Conservation (phyloP, 768 basidiomycete genomes). For the Fibroporia radiculosa region DNA sequence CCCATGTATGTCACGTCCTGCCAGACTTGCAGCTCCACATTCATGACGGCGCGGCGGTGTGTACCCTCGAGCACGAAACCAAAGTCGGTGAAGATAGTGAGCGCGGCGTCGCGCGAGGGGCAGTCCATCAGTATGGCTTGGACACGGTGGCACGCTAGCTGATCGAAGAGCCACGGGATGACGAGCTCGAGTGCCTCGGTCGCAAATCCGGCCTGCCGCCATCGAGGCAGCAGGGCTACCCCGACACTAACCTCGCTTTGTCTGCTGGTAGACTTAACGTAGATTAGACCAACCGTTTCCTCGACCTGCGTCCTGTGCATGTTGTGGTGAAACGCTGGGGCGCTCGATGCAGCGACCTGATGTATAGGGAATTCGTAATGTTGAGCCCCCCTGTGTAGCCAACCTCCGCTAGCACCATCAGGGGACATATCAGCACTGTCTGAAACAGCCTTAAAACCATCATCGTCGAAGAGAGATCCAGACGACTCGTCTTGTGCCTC, state of each 20-base stretch:
- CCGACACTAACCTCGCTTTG: conserved; percentile 49
- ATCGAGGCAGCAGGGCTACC: conserved; percentile 33
- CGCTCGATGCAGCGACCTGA: too few relatives aligned
- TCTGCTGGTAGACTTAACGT: conserved; percentile 11
- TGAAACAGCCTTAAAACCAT: background rate
- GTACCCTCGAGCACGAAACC: conserved; percentile 61
- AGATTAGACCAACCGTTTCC: conserved; percentile 16
- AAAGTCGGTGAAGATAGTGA: conserved; percentile 41
- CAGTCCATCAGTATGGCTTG: conserved; percentile 41
- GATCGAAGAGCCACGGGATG: conserved; percentile 40
- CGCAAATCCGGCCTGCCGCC: conserved; percentile 37
- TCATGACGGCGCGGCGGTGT: conserved; percentile 45
- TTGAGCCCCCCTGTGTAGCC: too few relatives aligned
- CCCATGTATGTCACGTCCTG: conserved; percentile 18
- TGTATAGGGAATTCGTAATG: too few relatives aligned
- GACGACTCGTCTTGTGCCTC: too few relatives aligned
- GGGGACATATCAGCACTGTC: too few relatives aligned
- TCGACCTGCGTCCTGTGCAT: too few relatives aligned
- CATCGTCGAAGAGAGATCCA: background rate
- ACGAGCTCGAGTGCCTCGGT: conserved; percentile 37
- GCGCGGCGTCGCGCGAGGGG: conserved; percentile 33
- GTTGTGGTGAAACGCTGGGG: too few relatives aligned
- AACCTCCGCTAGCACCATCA: too few relatives aligned
- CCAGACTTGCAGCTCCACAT: conserved; percentile 26
- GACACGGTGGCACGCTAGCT: conserved; percentile 39